Evolutionary conservation across 176 grass and related monocot genomes (phyloP), one percentile per base, ranked within the genome.

Genomic region (Phoenix dactylifera): DNA sequence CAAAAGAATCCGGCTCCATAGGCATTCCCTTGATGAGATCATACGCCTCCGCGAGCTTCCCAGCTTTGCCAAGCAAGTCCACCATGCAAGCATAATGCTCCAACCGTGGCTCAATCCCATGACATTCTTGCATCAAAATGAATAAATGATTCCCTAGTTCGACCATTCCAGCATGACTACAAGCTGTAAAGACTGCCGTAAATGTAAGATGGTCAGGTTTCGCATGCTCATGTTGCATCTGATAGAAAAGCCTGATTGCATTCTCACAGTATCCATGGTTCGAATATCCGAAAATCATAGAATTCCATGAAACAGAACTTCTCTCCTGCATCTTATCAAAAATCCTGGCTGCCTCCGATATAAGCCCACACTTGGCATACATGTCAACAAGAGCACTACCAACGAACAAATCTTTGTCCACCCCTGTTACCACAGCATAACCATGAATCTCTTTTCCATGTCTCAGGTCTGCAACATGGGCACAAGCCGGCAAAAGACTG

Each of bases 51-150:
- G 14, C 19, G 19, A 89, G 71, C 63, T 54, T 78, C 16, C 82
- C 86, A 1, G 82, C 71, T 70, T 75, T 69, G 18, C 86, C 78
- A 15, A 82, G 60, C 78, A 90, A 18, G 58, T 85, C 78, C 18
- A 90, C 82, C 75, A 90, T 73, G 68, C 82, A 90, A 15, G 87
- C 82, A 51, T 75, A 85, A 52, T 90, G 82, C 63, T 90, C 87
- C 78, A 85, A 23, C 78, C 78, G 85, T 15, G 72, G 82, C 6
- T 63, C 55, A 9, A 90, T 69, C 57, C 60, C 28, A 18, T 70
- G 54, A 24, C 76, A 67, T 22, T 58, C 78, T 14, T 55, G 55
- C 87, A 90, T 90, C 16, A 59, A 60, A 39, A 23, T 64, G 82
- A 76, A 85, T 61, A 79, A 18, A 0, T 3, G 16, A 75, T 70